Percentiles rank a stretch among this genome's conserved stretches.
Conservation (phyloP, 192 early-diverging fungal genomes). For the Rhizophagus clarus region DNA sequence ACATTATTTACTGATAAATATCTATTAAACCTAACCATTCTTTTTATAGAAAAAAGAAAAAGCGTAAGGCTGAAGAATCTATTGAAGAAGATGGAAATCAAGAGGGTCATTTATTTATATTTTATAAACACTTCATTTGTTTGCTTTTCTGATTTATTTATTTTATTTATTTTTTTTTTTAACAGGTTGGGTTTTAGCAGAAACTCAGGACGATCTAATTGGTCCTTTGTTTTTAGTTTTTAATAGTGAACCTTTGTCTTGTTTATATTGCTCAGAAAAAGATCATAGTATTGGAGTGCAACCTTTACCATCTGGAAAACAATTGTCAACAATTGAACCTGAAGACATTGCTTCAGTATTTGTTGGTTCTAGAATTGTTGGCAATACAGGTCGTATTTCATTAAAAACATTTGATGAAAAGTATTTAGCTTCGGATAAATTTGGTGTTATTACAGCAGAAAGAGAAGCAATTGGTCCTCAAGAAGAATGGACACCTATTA, state of each 20-base stretch:
- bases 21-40: not conserved
- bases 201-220: conserved; percentile 62
- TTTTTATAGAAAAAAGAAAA: conserved; percentile 63
- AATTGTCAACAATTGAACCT: conserved; percentile 41
- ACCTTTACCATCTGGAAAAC: not conserved
- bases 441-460: conserved; percentile 73
- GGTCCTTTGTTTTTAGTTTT: conserved; percentile 72
- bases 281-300: conserved; percentile 20
- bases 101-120: not conserved
- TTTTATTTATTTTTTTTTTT: too few relatives aligned
- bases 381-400: conserved; percentile 51
- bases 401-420: conserved; percentile 65
- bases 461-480: conserved; percentile 76
- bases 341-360: conserved; percentile 68
- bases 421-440: conserved; percentile 77
- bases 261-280: conserved; percentile 41
- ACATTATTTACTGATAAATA: too few relatives aligned
- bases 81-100: conserved; percentile 39
- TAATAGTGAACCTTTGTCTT: conserved; percentile 61
- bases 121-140: not conserved
- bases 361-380: conserved; percentile 64
- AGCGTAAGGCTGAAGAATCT: conserved; percentile 51
- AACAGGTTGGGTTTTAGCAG: conserved; percentile 66
- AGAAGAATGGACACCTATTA: conserved; percentile 75
- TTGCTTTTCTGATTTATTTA: not conserved